Base-by-base conservation (phyloP, 176 grass and related monocot genomes). In the Avena eriantha region DNA sequence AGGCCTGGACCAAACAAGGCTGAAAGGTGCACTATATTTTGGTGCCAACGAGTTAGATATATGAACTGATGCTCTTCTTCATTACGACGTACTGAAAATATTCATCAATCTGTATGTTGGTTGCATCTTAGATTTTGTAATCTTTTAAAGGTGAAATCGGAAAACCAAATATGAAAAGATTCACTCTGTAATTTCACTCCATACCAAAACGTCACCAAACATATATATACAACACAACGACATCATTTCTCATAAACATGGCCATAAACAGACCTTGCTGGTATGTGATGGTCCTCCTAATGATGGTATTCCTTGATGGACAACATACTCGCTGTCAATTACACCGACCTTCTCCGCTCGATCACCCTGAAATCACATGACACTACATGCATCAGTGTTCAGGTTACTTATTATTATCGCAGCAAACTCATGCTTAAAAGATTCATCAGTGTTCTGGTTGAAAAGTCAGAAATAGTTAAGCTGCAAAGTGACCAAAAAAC, bases 261-360 rank as follows among this genome's bases (percentile, higher is more conserved):
- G 21, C 8, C 3, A 48, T 7, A 64, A 61, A 41, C 59, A 84
- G 10, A 94, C 89, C 91, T 91, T 94, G 86, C 91, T 95, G 21
- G 36, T 93, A 57, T 83, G 59, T 84, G 92, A 95, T 63, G 96
- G 84, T 69, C 96, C 93, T 92, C 96, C 96, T 78, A 98, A 90
- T n/a, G 93, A 93, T 66, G 96, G 96, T 90, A 98, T 98, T 45
- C 96, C 96, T 90, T 94, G 90, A 91, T 98, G 92, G 73, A 98
- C 76, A 86, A 98, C 84, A 91, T 87, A 98, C 88, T 98, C 96
- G 65, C 85, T 96, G 45, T 98, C 96, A 89, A 98, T 96, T 41
- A 98, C 96, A 26, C 92, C 96, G 6, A 98, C 96, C 85, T 98
- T 98, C 88, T 95, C 94, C 49, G 93, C 95, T 85, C 92, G 90